Conservation (phyloP, 495 filamentous ascomycete genomes). For the Neurospora sp. region DNA sequence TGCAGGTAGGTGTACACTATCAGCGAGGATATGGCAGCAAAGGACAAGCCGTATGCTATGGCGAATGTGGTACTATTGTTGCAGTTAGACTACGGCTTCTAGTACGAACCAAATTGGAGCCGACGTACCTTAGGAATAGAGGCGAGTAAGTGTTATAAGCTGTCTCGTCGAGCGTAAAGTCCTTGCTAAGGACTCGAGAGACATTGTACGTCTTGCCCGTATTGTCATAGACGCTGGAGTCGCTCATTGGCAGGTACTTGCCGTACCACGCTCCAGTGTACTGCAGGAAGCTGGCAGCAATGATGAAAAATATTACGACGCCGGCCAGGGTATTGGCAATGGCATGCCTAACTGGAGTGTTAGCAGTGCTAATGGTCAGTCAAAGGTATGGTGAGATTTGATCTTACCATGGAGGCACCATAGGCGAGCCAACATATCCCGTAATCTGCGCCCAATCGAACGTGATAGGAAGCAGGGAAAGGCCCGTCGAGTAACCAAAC, state of each 20-base stretch:
- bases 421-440: conserved; percentile 46
- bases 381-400: background rate
- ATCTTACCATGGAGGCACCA: conserved; percentile 48
- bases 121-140: conserved; percentile 42
- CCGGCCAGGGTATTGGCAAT: conserved; percentile 54
- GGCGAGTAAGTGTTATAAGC: conserved; percentile 53
- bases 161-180: conserved; percentile 41
- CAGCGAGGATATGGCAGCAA: conserved; percentile 57
- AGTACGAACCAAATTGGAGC: too few relatives aligned
- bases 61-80: conserved; percentile 45
- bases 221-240: conserved; percentile 53
- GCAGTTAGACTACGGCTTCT: background rate
- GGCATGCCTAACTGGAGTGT: conserved; percentile 28
- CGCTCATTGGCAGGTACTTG: conserved; percentile 47
- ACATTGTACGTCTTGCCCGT: conserved; percentile 48
- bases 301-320: conserved; percentile 45
- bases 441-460: conserved; percentile 59
- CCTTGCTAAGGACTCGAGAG: conserved; percentile 37
- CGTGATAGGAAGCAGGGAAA: conserved; percentile 51
- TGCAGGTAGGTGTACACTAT: conserved; percentile 57
- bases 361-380: background rate
- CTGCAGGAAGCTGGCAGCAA: conserved; percentile 41
- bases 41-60: conserved; percentile 58
- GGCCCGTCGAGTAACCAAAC: conserved; percentile 53
- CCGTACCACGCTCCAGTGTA: conserved; percentile 60